Evolutionary conservation across 2,329 filamentous ascomycete genomes (phyloP).

Genomic region (Xylaria sp.): DNA sequence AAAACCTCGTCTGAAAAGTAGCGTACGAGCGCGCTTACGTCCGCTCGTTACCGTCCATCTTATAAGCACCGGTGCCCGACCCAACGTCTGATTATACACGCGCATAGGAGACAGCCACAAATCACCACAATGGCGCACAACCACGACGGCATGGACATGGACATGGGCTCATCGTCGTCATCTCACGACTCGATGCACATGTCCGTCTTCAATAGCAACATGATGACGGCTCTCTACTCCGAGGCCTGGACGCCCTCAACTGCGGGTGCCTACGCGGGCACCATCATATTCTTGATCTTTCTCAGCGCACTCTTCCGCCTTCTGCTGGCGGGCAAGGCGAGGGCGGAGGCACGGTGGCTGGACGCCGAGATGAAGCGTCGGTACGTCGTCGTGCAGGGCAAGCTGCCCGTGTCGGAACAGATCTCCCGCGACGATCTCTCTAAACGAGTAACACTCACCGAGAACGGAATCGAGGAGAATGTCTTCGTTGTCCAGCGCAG

Average conservation of each 20-base stretch:
- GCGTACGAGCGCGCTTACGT: background rate
- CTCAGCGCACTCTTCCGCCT: constrained; percentile 76
- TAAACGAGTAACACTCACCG: constrained; percentile 74
- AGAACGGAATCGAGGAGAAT: constrained; percentile 83
- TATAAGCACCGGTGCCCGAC: background rate
- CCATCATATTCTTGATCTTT: constrained; percentile 89
- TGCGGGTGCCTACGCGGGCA: constrained; percentile 81
- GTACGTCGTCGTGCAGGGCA: constrained; percentile 79
- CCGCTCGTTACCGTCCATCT: background rate
- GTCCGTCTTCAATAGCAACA: constrained; percentile 68
- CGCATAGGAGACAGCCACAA: background rate
- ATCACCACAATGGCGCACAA: constrained; percentile 28
- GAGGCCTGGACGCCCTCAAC: constrained; percentile 77
- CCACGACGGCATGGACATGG: constrained; percentile 45
- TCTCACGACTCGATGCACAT: constrained; percentile 50
- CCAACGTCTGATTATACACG: background rate
- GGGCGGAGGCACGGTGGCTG: constrained; percentile 72
- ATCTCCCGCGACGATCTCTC: constrained; percentile 69
- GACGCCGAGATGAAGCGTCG: constrained; percentile 77
- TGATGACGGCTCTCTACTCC: constrained; percentile 66
- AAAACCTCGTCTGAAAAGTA: background rate
- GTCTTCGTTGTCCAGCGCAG: constrained; percentile 77
- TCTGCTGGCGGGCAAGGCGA: constrained; percentile 77
- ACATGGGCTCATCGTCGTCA: constrained; percentile 43
- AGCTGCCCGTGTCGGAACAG: constrained; percentile 67